These are phyloP conservation scores for Acanthamoeba triangularis DNA, from an alignment of 208 protist species.

Conservation along the genomic window DNA sequence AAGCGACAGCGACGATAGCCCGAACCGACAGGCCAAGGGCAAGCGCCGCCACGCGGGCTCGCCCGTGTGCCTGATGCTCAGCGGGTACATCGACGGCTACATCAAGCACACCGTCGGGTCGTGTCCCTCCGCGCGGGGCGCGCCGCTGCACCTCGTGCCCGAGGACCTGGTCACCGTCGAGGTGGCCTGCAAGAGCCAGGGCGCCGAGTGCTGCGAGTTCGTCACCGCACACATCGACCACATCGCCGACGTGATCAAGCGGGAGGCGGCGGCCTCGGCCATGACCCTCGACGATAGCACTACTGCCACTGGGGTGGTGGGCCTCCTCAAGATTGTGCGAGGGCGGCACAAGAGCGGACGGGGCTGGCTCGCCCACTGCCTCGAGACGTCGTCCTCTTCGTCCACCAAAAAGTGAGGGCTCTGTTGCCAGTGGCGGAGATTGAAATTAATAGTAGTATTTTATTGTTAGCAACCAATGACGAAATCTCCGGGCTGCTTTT, in stretches of 20 bases:
- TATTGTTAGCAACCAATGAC: too few relatives aligned
- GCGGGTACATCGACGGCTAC: slow-evolving; percentile 42
- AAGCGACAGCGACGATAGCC: not conserved
- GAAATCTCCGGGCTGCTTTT: too few relatives aligned
- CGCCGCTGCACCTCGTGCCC: not conserved
- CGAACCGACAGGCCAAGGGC: not conserved
- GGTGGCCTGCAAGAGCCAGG: not conserved
- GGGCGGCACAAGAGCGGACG: slow-evolving; percentile 13
- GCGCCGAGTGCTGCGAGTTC: slow-evolving; percentile 40
- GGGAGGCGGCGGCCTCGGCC: too few relatives aligned
- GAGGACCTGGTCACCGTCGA: slow-evolving; percentile 19
- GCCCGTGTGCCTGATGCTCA: not conserved
- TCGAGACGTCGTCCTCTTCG: not conserved
- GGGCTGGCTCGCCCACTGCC: slow-evolving; percentile 20
- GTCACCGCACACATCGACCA: not conserved
- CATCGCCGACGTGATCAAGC: slow-evolving; percentile 1
- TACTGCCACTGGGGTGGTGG: not conserved
- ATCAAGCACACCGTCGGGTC: not conserved
- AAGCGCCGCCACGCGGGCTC: not conserved
- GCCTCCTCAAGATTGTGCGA: slow-evolving; percentile 13
- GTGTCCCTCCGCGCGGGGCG: not conserved
- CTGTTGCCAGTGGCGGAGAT: too few relatives aligned
- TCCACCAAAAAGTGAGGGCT: not conserved
- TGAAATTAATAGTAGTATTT: too few relatives aligned
- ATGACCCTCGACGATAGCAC: too few relatives aligned